These are phyloP conservation scores for Dillenia suffruticosa DNA, from an alignment of 164 flowering plant genomes.

Conservation along the genomic window DNA sequence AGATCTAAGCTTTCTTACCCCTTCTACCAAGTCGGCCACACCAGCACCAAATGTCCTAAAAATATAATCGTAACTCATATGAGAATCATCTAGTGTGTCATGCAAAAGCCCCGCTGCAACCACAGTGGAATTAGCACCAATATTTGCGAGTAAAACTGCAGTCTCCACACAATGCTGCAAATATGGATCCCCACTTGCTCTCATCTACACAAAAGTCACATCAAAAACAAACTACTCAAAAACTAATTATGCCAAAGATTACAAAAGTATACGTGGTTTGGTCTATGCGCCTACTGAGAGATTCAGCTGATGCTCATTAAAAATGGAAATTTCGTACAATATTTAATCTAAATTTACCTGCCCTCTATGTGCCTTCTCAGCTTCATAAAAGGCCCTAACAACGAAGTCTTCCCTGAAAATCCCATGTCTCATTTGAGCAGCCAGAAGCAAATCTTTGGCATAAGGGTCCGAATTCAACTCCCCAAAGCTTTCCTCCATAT, in stretches of 20 bases:
- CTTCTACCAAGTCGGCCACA: constrained; percentile 90
- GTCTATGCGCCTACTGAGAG: too few relatives aligned
- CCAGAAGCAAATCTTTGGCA: constrained; percentile 53
- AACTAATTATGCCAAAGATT: not conserved
- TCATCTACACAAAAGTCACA: constrained; percentile 41
- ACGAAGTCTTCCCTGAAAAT: constrained; percentile 72
- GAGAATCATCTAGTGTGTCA: constrained; percentile 89
- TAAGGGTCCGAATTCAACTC: constrained; percentile 37
- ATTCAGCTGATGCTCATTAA: too few relatives aligned
- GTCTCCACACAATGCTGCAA: constrained; percentile 96
- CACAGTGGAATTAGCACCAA: constrained; percentile 86
- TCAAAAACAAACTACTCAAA: constrained; percentile 1
- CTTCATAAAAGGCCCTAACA: constrained; percentile 81
- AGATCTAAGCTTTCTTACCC: constrained; percentile 52
- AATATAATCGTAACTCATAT: constrained; percentile 55
- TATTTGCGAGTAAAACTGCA: constrained; percentile 63
- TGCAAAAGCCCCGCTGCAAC: constrained; percentile 96
- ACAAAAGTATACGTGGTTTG: too few relatives aligned
- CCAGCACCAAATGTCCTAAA: constrained; percentile 60
- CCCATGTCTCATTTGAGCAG: constrained; percentile 68
- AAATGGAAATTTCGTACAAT: not conserved
- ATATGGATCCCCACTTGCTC: constrained; percentile 95
- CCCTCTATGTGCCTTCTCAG: constrained; percentile 94
- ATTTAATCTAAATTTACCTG: constrained; percentile 51
- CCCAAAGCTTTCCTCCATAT: constrained; percentile 57